Evolutionary conservation across 2,329 filamentous ascomycete species (phyloP), one percentile per base, ranked within the genome.

Genomic region (Clarireedia hainanense): DNA sequence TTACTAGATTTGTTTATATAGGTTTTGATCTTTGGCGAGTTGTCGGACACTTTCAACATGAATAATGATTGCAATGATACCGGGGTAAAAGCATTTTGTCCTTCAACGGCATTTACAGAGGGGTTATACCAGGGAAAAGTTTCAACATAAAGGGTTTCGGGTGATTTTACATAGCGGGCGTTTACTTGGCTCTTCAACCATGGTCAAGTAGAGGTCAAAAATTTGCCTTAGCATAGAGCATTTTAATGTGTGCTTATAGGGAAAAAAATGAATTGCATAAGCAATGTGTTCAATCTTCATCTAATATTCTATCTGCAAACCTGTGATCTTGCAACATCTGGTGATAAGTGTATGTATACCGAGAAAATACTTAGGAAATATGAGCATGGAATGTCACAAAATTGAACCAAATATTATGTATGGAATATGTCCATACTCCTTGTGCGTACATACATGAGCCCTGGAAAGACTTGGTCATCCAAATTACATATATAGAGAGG

Each of bases 101-200:
- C 79, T 82, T 83, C 80, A 84, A 83, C 80, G 78, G 80, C 80
- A 82, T 76, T 69, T 66, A 67, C 58, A 61, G 61, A 57, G 61
- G 55, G 60, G 58, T 37, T 42, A 39, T 47, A 61, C 53, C 61
- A 50, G 57, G 63, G 58, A 68, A 69, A 67, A 63, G 61, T 64
- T 69, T 70, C 68, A 71, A 70, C 69, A 70, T 64, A 60, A 59
- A 62, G 64, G 56, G 62, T 62, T 64, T 55, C 49, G 36, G 46
- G 37, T 46, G 24, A 56, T 59, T 61, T 58, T 67, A 56, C 55
- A 59, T 57, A 69, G 66, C 63, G 65, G 67, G 67, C 65, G 68
- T 69, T 34, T 70, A 66, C 68, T 70, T 70, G 69, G 68, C 67
- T 66, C 64, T 70, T 70, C 68, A 70, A 70, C 69, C 63, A 70